phyloP scores from a whole-genome alignment of 2,329 filamentous ascomycete species.

The Ampelomyces quisqualis region DNA sequence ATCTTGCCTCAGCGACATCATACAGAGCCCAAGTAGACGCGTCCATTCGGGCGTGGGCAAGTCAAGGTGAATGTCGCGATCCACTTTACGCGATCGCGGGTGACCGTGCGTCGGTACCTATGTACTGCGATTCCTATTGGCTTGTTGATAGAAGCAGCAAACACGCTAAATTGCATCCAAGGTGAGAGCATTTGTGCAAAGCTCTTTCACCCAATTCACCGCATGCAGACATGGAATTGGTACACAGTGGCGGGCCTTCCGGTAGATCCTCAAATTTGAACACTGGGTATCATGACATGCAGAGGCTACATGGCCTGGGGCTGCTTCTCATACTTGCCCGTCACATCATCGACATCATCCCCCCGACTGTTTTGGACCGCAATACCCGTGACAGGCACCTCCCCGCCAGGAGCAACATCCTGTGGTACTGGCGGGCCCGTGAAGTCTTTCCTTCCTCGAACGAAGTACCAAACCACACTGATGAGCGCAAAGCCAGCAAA shows the following conservation, averaged over 20 bases:
- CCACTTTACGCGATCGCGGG: constrained; percentile 23
- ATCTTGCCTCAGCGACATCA: constrained; percentile 24
- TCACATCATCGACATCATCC: constrained; percentile 26
- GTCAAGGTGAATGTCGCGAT: constrained; percentile 14
- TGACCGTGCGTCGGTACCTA: constrained; percentile 10
- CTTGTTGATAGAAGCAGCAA: no score
- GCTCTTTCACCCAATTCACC: no score
- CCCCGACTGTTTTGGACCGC: constrained; percentile 31
- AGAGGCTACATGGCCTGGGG: constrained; percentile 3
- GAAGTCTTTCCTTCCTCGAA: constrained; percentile 42
- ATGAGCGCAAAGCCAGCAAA: constrained; percentile 45
- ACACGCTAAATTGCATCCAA: no score
- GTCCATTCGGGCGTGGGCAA: constrained; percentile 16
- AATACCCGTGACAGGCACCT: constrained; percentile 36
- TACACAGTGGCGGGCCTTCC: no score
- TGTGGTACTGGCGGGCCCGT: constrained; percentile 42
- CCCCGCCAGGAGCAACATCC: constrained; percentile 38
- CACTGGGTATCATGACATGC: constrained; percentile 11
- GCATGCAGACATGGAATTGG: no score
- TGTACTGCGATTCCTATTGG: no score
- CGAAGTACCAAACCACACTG: constrained; percentile 42
- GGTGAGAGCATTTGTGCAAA: no score
- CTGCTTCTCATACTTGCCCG: constrained; percentile 19
- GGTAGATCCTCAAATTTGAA: no score
- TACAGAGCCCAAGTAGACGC: constrained; percentile 8